Evolutionary conservation across 2,329 filamentous ascomycete species (phyloP), one percentile per base, ranked within the genome.

Genomic region (Penicillium occitanis): DNA sequence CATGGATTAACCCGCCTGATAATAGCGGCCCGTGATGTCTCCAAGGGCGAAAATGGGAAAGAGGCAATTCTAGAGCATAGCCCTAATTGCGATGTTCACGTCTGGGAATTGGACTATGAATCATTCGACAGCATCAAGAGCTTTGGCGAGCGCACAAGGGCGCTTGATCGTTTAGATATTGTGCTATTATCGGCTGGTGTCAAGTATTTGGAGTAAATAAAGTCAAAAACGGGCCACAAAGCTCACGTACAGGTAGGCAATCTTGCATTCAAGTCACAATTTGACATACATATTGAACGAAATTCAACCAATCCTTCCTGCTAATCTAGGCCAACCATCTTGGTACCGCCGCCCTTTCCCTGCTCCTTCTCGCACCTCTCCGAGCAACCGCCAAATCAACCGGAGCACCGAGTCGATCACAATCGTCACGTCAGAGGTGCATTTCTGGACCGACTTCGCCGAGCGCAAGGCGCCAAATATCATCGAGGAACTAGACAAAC

Each of bases 401-500:
- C 11, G 22, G 22, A 19, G 19, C 42, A 17, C 28, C 28, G 11
- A 30, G 13, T 48, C 59, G 40, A 8, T 6, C 30, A 46, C 42
- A 30, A 61, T 61, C n/a, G 59, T 61, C n/a, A 61, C 40, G n/a
- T 46, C 40, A 8, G 59, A 61, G 37, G 22, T 30, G 11, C 59
- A 61, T 48, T 28, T 33, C 11, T 14, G 28, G 42, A 62, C 44
- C 13, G 48, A 50, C 25, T 33, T 62, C 13, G 17, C 8, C 25
- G 59, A 51, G 30, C 72, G 74, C 44, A 71, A 76, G 8, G 70
- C 64, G 2, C 44, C 67, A 2, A 68, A 70, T 33, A 77, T 79
- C 35, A 78, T 82, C 64, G 68, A 71, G 5, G 70, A 72, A 0
- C 68, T 82, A 40, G 79, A 76, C 63, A 70, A 74, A 14, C 48